Percentiles rank a stretch among this genome's conserved stretches.
Conservation (phyloP, 176 grass and related monocot species). For the Zea luxurians region DNA sequence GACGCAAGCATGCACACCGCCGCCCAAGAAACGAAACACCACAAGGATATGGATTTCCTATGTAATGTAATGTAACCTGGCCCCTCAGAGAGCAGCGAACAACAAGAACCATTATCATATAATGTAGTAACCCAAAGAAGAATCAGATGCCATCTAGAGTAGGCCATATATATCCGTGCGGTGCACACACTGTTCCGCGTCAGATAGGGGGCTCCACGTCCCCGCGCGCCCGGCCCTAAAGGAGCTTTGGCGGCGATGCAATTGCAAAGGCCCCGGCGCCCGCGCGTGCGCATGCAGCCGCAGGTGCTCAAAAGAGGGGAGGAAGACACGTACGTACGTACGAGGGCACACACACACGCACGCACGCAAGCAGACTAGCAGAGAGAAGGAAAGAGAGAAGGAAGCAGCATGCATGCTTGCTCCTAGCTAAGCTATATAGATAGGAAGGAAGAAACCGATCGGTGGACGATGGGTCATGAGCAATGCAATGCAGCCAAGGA, state of each 20-base stretch:
- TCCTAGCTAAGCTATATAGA: neutral
- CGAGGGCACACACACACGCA: neutral
- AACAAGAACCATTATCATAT: neutral
- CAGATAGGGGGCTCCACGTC: neutral
- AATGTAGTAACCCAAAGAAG: neutral
- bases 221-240: too few species aligned
- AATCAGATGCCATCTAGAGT: neutral
- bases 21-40: too few species aligned
- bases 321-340: neutral
- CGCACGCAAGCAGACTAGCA: too few species aligned
- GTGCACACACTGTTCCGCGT: neutral
- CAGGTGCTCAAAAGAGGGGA: constrained; percentile 12
- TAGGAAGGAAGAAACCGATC: too few species aligned
- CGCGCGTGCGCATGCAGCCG: too few species aligned
- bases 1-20: too few species aligned
- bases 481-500: neutral
- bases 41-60: neutral
- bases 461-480: neutral
- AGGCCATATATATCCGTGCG: neutral
- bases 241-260: neutral
- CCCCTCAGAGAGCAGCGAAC: neutral
- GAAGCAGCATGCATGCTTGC: neutral
- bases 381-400: neutral
- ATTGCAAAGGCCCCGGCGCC: too few species aligned
- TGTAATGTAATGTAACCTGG: neutral